phyloP scores from a whole-genome alignment of 2,329 filamentous ascomycete genomes.

The Cryphonectria naterciae region DNA sequence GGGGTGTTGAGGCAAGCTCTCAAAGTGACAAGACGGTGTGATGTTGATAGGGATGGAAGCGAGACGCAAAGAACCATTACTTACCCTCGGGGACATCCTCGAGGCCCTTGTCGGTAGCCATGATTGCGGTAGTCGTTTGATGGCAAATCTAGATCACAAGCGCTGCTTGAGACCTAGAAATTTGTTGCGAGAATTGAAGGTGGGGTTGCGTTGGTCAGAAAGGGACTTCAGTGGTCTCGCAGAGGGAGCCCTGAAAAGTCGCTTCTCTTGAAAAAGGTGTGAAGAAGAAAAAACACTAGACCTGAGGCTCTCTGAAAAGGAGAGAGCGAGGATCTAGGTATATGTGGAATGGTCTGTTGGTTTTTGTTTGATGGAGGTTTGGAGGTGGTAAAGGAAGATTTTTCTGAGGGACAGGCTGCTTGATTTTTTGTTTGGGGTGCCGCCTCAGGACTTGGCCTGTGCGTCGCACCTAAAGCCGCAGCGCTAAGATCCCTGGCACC shows the following conservation, averaged over 20 bases:
- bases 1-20: constrained; percentile 19
- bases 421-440: constrained; percentile 17
- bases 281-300: constrained; percentile 51
- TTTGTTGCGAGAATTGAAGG: constrained; percentile 39
- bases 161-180: constrained; percentile 75
- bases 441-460: constrained; percentile 15
- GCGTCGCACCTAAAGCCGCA: neutral
- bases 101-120: constrained; percentile 98
- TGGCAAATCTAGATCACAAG: constrained; percentile 73
- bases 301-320: constrained; percentile 50
- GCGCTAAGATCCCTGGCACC: neutral
- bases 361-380: constrained; percentile 21
- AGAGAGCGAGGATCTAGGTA: constrained; percentile 38
- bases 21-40: neutral
- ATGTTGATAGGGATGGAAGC: neutral
- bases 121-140: constrained; percentile 74
- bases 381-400: constrained; percentile 24
- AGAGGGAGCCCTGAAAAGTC: constrained; percentile 38
- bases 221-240: constrained; percentile 42
- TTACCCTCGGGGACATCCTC: constrained; percentile 95
- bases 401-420: constrained; percentile 15
- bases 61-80: constrained; percentile 44
- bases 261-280: constrained; percentile 1
- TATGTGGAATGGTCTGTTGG: constrained; percentile 22
- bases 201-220: constrained; percentile 41